Conservation (phyloP, 352 stramenopile species). For the Sclerospora graminicola region DNA sequence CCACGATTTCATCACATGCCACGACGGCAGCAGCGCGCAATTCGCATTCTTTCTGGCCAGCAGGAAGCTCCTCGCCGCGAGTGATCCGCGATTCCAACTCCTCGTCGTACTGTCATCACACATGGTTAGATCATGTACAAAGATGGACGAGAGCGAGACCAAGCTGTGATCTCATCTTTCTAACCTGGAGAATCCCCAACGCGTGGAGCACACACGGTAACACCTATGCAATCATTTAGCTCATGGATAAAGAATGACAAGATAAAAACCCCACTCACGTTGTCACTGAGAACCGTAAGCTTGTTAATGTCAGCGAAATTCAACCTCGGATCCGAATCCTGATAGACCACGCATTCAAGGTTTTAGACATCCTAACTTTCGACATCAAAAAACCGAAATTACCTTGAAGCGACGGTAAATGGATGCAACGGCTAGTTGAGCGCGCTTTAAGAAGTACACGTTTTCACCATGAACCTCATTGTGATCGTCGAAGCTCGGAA, state of each 20-base stretch:
- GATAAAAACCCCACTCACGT: slow-evolving; percentile 20
- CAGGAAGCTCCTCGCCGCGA: slow-evolving; percentile 32
- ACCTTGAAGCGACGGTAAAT: slow-evolving; percentile 68
- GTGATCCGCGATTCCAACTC: slow-evolving; percentile 43
- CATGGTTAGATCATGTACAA: not conserved
- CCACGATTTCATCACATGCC: slow-evolving; percentile 58
- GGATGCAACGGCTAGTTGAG: slow-evolving; percentile 39
- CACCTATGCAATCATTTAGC: slow-evolving; percentile 22
- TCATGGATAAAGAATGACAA: not conserved
- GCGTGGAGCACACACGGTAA: slow-evolving; percentile 66
- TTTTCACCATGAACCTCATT: slow-evolving; percentile 32
- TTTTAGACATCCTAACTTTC: too few species aligned
- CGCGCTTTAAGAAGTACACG: slow-evolving; percentile 63
- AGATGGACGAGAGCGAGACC: not conserved
- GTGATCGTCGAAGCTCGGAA: slow-evolving; percentile 67
- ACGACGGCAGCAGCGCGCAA: slow-evolving; percentile 55
- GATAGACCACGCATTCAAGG: not conserved
- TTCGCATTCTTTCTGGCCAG: slow-evolving; percentile 45
- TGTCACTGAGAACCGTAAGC: slow-evolving; percentile 59
- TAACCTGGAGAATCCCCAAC: slow-evolving; percentile 64
- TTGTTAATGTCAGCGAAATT: slow-evolving; percentile 50
- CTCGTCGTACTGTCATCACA: slow-evolving; percentile 32
- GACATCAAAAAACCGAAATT: not conserved
- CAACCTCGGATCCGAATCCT: slow-evolving; percentile 41
- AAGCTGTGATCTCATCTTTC: slow-evolving; percentile 1